Evolutionary conservation across 2,329 filamentous ascomycete species (phyloP).

Genomic region (Aspergillus sp.): DNA sequence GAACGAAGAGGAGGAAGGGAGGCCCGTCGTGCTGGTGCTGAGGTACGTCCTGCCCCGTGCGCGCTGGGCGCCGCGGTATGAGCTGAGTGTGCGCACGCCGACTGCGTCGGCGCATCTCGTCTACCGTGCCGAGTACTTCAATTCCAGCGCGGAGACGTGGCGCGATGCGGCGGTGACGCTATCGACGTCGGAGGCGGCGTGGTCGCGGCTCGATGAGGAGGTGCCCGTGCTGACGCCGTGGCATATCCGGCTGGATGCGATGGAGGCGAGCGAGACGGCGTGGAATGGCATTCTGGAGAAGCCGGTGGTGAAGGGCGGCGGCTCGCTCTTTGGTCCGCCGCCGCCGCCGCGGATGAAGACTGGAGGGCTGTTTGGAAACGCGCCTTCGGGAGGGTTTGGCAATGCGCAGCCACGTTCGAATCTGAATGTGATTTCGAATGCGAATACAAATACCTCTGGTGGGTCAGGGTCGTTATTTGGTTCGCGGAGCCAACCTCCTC

Average conservation of each 20-base stretch:
- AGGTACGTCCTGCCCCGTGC: constrained; percentile 59
- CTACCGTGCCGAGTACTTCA: constrained; percentile 63
- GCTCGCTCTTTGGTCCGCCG: no score
- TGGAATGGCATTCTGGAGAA: constrained; percentile 13
- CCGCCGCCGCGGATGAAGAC: background rate
- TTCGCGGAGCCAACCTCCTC: no score
- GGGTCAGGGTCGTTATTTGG: no score
- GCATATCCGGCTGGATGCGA: constrained; percentile 51
- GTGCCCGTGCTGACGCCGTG: constrained; percentile 57
- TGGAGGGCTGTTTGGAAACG: background rate
- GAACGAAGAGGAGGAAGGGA: constrained; percentile 8
- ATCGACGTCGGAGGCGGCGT: constrained; percentile 62
- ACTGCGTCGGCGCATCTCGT: constrained; percentile 52
- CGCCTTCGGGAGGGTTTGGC: background rate
- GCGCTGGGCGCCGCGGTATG: constrained; percentile 61
- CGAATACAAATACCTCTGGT: background rate
- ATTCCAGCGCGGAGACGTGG: constrained; percentile 64
- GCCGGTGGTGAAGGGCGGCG: background rate
- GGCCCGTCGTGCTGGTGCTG: constrained; percentile 42
- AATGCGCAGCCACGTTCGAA: no score
- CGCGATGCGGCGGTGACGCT: constrained; percentile 58
- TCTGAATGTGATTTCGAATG: no score
- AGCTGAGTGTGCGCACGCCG: constrained; percentile 59
- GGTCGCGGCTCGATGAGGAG: constrained; percentile 54
- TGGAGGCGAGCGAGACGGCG: constrained; percentile 8